Base-by-base conservation (phyloP, 2,329 filamentous ascomycete species). In the Penicillium sp. region DNA sequence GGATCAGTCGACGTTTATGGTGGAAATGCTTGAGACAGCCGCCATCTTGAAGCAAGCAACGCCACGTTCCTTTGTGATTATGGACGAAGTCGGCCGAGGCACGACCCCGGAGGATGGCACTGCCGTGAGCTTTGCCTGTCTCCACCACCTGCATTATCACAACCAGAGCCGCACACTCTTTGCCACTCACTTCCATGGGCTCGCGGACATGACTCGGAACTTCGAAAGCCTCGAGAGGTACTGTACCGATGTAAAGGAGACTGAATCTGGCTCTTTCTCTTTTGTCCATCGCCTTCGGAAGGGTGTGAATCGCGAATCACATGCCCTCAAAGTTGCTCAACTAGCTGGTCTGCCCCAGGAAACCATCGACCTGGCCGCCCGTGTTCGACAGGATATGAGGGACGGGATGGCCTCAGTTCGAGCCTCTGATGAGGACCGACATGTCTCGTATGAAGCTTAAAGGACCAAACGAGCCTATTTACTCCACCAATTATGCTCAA, bases 1-100 rank as follows among this genome's bases (percentile, higher is more conserved):
- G 41, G 87, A 95, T 71, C 90, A 97, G 68, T 95, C 89, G 43
- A 98, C 94, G 0, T 98, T 98, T 69, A 97, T 98, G 93, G 89
- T 97, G 1, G 93, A 98, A 72, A 98, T 98, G 93, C 78, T 96
- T 2, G 93, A 98, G 70, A 95, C 93, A 16, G 90, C 91, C 1
- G 79, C 86, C 22, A 98, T 98, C 43, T 77, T 98, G 42, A 87
- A 85, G 50, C 78, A 87, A 56, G 91, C 93, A 0, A 97, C 91
- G 0, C 72, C 82, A 1, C 79, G 85, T 20, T 93, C 86, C 0
- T 94, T 98, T 60, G 91, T 93, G 50, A 91, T 98, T 67, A 97
- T 98, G 91, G 93, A 98, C 67, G 93, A 98, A 73, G 87, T 98
- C 29, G 93, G 93, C 0, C 79, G 93, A 39, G 93, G 93, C 7